phyloP scores from a whole-genome alignment of 352 stramenopile genomes.

The Phytophthora capsici region DNA sequence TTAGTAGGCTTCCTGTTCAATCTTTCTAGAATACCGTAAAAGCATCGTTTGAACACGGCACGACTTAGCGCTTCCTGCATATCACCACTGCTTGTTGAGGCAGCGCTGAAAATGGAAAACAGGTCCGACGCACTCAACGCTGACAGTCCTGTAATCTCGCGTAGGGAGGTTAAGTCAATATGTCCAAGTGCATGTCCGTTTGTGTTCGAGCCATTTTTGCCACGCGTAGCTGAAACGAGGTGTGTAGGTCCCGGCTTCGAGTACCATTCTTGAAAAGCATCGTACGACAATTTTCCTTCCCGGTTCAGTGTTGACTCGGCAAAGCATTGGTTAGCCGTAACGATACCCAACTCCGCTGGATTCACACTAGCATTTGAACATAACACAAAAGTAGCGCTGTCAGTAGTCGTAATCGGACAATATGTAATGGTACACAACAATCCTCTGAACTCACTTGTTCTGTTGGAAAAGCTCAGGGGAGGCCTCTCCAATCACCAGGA shows the following conservation, averaged over 20 bases:
- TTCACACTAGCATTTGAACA: constrained; percentile 47
- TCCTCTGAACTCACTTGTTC: constrained; percentile 54
- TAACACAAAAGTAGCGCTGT: not conserved
- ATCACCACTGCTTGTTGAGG: constrained; percentile 23
- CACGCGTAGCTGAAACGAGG: constrained; percentile 29
- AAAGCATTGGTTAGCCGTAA: constrained; percentile 84
- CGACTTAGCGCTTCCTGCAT: constrained; percentile 48
- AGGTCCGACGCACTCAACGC: constrained; percentile 63
- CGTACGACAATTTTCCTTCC: constrained; percentile 77
- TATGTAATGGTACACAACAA: not conserved
- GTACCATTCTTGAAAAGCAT: constrained; percentile 82
- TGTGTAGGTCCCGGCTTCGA: constrained; percentile 65
- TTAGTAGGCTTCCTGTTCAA: constrained; percentile 58
- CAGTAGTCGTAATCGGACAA: not conserved
- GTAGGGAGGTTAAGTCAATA: constrained; percentile 41
- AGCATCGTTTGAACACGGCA: constrained; percentile 75
- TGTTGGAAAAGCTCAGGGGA: constrained; percentile 75
- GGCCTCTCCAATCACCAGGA: constrained; percentile 77
- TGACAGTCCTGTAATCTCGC: constrained; percentile 61
- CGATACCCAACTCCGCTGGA: constrained; percentile 62
- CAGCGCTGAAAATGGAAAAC: constrained; percentile 59
- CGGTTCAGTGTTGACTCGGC: constrained; percentile 64
- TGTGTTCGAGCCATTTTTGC: not conserved
- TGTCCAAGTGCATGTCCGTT: constrained; percentile 22
- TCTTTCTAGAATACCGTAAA: constrained; percentile 67